Base-by-base conservation (phyloP, 805 yeast species). In the Jamesozyma piceae region DNA sequence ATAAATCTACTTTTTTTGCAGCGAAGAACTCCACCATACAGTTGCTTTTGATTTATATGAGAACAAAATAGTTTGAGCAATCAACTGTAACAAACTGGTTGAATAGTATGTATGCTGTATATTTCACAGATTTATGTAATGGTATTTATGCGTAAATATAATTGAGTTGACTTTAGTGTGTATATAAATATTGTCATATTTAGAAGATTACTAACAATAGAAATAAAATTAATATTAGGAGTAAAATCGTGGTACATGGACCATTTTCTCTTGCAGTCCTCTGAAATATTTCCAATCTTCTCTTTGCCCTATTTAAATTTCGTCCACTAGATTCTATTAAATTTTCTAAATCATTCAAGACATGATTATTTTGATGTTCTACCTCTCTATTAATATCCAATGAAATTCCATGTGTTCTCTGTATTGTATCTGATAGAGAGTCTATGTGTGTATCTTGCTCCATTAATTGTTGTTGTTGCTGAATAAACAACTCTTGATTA, bases 291-390 rank as follows among this genome's bases (percentile, higher is more conserved):
- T 53, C 58, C 38, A 76, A 50, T 43, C 69, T 62, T 29, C 55
- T 55, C 33, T 62, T 61, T 0, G 79, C 78, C 27, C 68, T 55
- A 2, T 54, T 49, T 13, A 76, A 51, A 30, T 67, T 64, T 29
- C 64, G 52, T 21, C 68, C 71, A n/a, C 71, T 64, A 27, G 58
- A 49, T 38, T 68, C 72, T 17, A 76, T 56, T 33, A 71, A 71
- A 20, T 56, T 54, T 47, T 77, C 82, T 31, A 76, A 52, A 49
- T 76, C 81, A 27, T 67, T 67, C 22, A 76, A 50, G 14, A 75
- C 47, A 6, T 48, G 48, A 20, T 68, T 69, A 53, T 74, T 63
- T 39, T 76, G 80, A 3, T 69, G 70, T 11, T 59, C 63, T 9
- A 75, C 52, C 47, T 77, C 81, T 5, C 59, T 62, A 44, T 74